phyloP scores from a whole-genome alignment of 2,329 filamentous ascomycete genomes.

The Cytospora piceae region DNA sequence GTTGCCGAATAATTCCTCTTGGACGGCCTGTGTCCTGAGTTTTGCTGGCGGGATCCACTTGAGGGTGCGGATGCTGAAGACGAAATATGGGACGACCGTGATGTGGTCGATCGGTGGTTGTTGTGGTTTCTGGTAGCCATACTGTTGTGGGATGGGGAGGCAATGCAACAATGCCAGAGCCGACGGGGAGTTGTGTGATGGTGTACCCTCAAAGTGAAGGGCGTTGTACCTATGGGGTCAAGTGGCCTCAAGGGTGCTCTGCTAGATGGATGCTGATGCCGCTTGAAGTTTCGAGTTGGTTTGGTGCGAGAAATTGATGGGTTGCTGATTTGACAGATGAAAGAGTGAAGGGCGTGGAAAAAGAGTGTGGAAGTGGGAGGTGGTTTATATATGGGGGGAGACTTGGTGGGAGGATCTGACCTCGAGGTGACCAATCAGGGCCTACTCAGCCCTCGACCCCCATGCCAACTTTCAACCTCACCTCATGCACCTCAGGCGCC shows the following conservation, averaged over 20 bases:
- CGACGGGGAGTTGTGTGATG: not conserved
- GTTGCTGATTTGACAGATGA: conserved; percentile 13
- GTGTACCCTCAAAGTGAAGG: not conserved
- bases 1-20: not conserved
- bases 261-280: conserved; percentile 10
- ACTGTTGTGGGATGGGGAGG: not conserved
- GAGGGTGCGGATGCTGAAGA: not conserved
- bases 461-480: conserved; percentile 24
- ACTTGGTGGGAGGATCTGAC: conserved; percentile 15
- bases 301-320: conserved; percentile 15
- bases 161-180: not conserved
- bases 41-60: not conserved
- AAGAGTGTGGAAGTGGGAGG: conserved; percentile 15
- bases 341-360: conserved; percentile 15
- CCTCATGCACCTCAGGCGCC: conserved; percentile 24
- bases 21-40: not conserved
- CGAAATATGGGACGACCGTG: conserved; percentile 2
- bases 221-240: conserved; percentile 3
- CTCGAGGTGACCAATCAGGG: conserved; percentile 26
- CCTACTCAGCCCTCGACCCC: conserved; percentile 16
- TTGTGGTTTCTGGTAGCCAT: not conserved
- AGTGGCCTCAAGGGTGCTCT: conserved; percentile 13
- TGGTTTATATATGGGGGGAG: conserved; percentile 29
- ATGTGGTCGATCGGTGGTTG: conserved; percentile 2
- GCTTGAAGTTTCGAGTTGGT: conserved; percentile 22